phyloP scores from a whole-genome alignment of 176 grass and related monocot species.

The Puccinellia tenuiflora region DNA sequence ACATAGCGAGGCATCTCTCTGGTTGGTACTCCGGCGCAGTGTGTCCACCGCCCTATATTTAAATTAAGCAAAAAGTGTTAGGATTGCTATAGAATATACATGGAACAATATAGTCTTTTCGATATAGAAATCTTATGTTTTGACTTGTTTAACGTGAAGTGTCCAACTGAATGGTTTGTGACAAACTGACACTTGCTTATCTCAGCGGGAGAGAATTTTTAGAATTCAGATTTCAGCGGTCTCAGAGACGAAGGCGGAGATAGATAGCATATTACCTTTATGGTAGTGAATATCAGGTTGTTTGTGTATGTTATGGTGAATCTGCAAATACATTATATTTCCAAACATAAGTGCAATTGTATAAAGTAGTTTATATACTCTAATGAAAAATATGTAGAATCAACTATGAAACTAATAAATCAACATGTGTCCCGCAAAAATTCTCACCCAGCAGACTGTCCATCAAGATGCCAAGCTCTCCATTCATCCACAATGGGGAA shows the following conservation, averaged over 20 bases:
- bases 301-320: too few species aligned
- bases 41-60: slow-evolving; percentile 40
- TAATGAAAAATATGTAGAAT: neutral
- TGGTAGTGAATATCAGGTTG: too few species aligned
- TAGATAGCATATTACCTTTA: too few species aligned
- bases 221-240: too few species aligned
- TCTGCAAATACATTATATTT: too few species aligned
- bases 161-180: too few species aligned
- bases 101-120: neutral
- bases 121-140: neutral
- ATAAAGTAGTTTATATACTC: neutral
- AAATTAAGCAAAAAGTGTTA: neutral
- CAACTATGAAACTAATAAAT: neutral
- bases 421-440: neutral
- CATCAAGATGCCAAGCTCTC: slow-evolving; percentile 56
- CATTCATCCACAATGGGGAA: slow-evolving; percentile 40
- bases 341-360: too few species aligned
- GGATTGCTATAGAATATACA: neutral
- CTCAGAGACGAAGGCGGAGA: too few species aligned
- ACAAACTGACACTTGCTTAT: too few species aligned
- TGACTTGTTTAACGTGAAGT: too few species aligned
- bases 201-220: too few species aligned
- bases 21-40: slow-evolving; percentile 33
- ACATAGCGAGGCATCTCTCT: slow-evolving; percentile 37
- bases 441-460: slow-evolving; percentile 45